These are phyloP conservation scores for Gracilaria caudata DNA, from an alignment of 23 red algal genomes.

Conservation along the genomic window DNA sequence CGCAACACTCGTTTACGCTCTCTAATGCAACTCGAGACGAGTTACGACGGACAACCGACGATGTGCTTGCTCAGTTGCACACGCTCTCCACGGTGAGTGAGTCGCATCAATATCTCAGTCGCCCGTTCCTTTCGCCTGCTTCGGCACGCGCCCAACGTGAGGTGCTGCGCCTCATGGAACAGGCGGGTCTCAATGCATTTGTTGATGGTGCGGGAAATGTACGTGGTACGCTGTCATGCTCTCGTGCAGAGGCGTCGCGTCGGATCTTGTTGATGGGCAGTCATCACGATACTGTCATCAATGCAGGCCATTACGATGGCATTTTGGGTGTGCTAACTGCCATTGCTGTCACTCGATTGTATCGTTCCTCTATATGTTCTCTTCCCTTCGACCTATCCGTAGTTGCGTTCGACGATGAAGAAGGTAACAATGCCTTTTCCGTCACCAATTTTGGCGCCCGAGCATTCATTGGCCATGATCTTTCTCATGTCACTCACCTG, in stretches of 20 bases:
- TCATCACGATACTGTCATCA: constrained; percentile 80
- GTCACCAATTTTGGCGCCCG: constrained; percentile 65
- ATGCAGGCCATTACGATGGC: constrained; percentile 74
- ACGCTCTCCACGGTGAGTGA: not conserved
- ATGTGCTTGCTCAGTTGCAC: constrained; percentile 1
- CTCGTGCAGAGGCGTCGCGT: not conserved
- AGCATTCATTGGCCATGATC: constrained; percentile 47
- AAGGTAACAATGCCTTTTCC: constrained; percentile 82
- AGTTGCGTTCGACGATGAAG: constrained; percentile 89
- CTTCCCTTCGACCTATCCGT: constrained; percentile 77
- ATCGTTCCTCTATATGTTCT: constrained; percentile 35
- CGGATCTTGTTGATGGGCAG: constrained; percentile 61
- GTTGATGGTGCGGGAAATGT: constrained; percentile 68
- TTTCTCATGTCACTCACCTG: not conserved
- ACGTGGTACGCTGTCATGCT: constrained; percentile 22
- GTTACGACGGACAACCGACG: not conserved
- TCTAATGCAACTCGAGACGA: not conserved
- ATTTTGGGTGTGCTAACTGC: constrained; percentile 71
- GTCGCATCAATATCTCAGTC: not conserved
- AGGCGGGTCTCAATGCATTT: constrained; percentile 15
- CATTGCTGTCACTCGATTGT: constrained; percentile 64
- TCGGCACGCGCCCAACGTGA: not conserved
- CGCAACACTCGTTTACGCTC: not conserved
- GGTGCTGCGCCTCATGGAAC: constrained; percentile 4
- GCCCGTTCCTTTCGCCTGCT: constrained; percentile 40